Evolutionary conservation across 129 eudicot genomes (phyloP).

Genomic region (Scalesia atractyloides): DNA sequence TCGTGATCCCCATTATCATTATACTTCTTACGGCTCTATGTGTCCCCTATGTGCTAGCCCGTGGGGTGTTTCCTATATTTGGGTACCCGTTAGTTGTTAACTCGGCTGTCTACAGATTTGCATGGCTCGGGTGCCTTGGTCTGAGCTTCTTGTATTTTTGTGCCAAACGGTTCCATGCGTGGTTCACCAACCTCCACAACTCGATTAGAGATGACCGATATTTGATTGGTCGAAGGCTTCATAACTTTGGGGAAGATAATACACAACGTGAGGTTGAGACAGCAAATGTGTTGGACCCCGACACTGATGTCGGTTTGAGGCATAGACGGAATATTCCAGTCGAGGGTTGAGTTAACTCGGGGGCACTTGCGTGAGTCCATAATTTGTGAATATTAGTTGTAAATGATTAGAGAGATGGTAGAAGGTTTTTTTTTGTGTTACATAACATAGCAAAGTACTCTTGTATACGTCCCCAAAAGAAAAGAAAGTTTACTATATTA

Average conservation of each 20-base stretch:
- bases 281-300: not conserved
- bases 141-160: conserved; percentile 69
- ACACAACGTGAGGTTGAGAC: conserved; percentile 22
- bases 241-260: conserved; percentile 68
- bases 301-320: conserved; percentile 47
- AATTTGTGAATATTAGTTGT: conserved; percentile 35
- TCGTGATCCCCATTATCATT: conserved; percentile 80
- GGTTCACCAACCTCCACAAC: conserved; percentile 94
- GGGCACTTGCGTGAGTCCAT: not conserved
- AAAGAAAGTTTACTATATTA: not conserved
- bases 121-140: conserved; percentile 89
- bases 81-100: conserved; percentile 85
- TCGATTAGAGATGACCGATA: conserved; percentile 92
- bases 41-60: conserved; percentile 85
- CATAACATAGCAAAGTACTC: not conserved
- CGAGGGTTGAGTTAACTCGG: conserved; percentile 27
- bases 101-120: conserved; percentile 88
- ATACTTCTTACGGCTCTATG: conserved; percentile 86
- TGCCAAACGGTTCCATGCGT: conserved; percentile 79
- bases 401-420: conserved; percentile 20
- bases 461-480: not conserved
- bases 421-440: not conserved
- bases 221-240: conserved; percentile 84
- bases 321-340: conserved; percentile 43
- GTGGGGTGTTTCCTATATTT: conserved; percentile 77